Conservation (phyloP, 139 green algal species). For the Micractinium sp. region DNA sequence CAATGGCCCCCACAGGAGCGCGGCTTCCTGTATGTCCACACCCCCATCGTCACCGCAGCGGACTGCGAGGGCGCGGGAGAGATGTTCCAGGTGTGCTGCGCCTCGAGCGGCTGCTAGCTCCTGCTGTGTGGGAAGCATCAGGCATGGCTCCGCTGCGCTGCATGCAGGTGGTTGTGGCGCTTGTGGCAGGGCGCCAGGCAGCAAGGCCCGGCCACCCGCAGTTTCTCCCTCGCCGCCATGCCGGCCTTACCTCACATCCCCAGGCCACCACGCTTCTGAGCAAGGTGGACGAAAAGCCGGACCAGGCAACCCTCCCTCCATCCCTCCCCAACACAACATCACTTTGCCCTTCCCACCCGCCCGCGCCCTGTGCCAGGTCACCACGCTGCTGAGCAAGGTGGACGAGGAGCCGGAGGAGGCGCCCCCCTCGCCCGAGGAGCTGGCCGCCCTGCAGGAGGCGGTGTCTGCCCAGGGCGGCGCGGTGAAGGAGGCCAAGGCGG, state of each 20-base stretch:
- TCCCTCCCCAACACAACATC: background rate
- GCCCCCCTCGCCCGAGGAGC: slow-evolving; percentile 45
- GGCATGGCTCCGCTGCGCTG: background rate
- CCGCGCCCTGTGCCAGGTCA: slow-evolving; percentile 58
- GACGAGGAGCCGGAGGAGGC: slow-evolving; percentile 32
- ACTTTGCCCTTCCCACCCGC: background rate
- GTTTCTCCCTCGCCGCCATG: no score
- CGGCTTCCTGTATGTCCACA: slow-evolving; percentile 98
- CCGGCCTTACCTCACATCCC: no score
- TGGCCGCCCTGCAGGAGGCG: slow-evolving; percentile 51
- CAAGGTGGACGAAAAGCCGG: no score
- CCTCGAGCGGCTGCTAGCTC: no score
- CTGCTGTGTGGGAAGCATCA: background rate
- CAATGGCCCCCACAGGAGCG: slow-evolving; percentile 57
- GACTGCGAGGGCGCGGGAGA: slow-evolving; percentile 98
- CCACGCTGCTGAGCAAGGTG: slow-evolving; percentile 69
- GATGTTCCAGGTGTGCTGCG: slow-evolving; percentile 98
- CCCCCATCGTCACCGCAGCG: slow-evolving; percentile 93
- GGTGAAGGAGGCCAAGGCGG: slow-evolving; percentile 85
- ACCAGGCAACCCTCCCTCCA: no score
- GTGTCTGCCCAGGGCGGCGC: slow-evolving; percentile 62
- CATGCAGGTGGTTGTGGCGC: background rate
- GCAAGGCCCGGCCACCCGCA: no score
- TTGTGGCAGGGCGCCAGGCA: background rate
- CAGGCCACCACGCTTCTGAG: no score